phyloP scores from a whole-genome alignment of 345 rosid species.

The Populus alba region DNA sequence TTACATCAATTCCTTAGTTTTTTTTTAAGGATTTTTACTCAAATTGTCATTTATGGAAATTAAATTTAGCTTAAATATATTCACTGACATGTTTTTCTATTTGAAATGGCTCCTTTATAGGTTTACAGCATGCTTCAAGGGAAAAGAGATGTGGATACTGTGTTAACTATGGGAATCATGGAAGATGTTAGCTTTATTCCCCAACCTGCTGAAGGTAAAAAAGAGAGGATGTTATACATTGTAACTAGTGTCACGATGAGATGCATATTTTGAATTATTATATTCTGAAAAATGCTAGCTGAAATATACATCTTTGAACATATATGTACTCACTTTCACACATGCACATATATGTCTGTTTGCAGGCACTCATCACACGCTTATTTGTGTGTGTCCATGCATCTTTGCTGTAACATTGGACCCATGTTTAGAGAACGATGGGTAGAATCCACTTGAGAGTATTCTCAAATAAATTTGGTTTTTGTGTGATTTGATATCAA shows the following conservation, averaged over 20 bases:
- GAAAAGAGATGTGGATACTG: slow-evolving; percentile 88
- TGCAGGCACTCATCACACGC: not conserved
- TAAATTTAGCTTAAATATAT: not conserved
- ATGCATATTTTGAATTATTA: not conserved
- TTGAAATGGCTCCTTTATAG: slow-evolving; percentile 33
- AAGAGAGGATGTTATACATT: not conserved
- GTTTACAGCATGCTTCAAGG: slow-evolving; percentile 96
- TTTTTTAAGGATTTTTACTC: not conserved
- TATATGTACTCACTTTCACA: not conserved
- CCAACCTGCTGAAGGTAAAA: slow-evolving; percentile 93
- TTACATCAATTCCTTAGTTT: not conserved
- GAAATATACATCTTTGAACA: not conserved
- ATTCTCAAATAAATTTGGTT: not conserved
- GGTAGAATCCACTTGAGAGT: not conserved
- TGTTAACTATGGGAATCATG: slow-evolving; percentile 92
- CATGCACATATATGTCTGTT: not conserved
- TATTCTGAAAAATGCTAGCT: not conserved
- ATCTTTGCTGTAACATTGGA: not conserved
- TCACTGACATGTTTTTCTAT: not conserved
- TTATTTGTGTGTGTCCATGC: not conserved
- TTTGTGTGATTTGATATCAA: not conserved
- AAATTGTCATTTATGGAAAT: not conserved
- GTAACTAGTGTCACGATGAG: not conserved
- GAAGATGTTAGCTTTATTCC: slow-evolving; percentile 94
- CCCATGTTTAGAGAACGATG: not conserved